These are phyloP conservation scores for Hapsidospora chrysogenum DNA, from an alignment of 495 filamentous ascomycete species.

Conservation along the genomic window DNA sequence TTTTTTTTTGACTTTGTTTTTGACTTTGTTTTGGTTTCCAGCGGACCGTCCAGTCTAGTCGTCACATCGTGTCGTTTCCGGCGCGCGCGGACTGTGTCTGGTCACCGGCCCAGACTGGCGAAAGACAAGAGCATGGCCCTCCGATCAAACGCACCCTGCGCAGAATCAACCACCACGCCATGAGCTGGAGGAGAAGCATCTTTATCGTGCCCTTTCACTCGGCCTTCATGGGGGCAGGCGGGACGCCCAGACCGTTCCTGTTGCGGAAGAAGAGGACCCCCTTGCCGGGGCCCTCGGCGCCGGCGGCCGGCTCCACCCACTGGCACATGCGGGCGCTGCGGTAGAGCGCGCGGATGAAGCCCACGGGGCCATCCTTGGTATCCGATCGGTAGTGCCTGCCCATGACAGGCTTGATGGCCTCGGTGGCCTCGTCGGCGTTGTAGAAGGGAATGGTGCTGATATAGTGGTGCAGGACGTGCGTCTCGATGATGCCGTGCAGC, in stretches of 20 bases:
- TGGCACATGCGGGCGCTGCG: constrained; percentile 52
- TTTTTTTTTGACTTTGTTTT: no score
- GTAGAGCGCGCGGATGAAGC: constrained; percentile 48
- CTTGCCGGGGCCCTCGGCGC: constrained; percentile 43
- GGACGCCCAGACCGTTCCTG: constrained; percentile 50
- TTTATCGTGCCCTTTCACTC: background rate
- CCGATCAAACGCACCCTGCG: no score
- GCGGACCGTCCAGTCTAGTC: no score
- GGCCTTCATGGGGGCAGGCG: background rate
- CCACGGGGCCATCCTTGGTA: constrained; percentile 42
- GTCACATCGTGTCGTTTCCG: no score
- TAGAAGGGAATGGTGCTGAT: constrained; percentile 80
- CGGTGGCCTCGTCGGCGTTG: constrained; percentile 73
- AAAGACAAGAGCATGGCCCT: no score
- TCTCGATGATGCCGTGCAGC: constrained; percentile 85
- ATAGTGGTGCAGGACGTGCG: constrained; percentile 82
- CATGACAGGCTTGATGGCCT: constrained; percentile 71
- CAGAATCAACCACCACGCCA: no score
- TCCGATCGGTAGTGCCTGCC: constrained; percentile 65
- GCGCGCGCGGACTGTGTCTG: no score
- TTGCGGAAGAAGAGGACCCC: constrained; percentile 58
- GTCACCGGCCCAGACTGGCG: no score
- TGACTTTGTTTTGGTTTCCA: no score
- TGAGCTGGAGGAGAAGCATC: no score
- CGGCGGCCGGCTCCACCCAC: constrained; percentile 56